Evolutionary conservation across 208 protist species (phyloP).

Genomic region (Crithidia mellificae): DNA sequence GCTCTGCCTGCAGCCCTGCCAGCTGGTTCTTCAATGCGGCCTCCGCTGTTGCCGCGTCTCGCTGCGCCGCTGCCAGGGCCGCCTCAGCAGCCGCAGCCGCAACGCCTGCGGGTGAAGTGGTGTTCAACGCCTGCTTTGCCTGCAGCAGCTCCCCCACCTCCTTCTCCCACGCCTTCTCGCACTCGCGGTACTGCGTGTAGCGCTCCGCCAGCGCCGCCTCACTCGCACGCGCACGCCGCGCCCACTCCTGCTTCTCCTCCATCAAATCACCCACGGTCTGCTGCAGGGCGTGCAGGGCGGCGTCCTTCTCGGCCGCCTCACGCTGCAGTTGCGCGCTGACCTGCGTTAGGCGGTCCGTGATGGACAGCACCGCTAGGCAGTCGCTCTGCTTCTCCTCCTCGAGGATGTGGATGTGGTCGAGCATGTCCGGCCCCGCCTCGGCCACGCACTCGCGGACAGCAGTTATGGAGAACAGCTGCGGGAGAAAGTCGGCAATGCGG

Average conservation of each 20-base stretch:
- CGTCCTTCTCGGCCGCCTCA: constrained; percentile 25
- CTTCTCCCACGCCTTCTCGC: constrained; percentile 24
- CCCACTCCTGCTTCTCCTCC: constrained; percentile 30
- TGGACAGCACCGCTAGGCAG: constrained; percentile 23
- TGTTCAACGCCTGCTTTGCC: neutral
- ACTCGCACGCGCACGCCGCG: constrained; percentile 22
- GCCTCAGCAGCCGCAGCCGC: neutral
- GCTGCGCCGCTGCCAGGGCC: neutral
- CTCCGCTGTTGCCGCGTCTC: neutral
- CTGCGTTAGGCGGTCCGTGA: constrained; percentile 22
- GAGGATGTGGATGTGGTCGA: constrained; percentile 21
- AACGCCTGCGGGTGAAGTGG: neutral
- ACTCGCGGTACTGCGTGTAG: constrained; percentile 22
- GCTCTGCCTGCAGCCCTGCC: constrained; percentile 1
- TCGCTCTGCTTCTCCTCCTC: constrained; percentile 30
- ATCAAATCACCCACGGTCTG: constrained; percentile 16
- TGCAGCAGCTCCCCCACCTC: constrained; percentile 21
- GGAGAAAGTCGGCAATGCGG: constrained; percentile 22
- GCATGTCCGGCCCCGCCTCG: constrained; percentile 12
- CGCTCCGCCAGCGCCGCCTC: constrained; percentile 29
- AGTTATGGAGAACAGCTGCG: constrained; percentile 13
- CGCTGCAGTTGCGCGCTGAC: constrained; percentile 11
- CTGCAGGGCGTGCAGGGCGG: constrained; percentile 9
- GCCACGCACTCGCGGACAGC: constrained; percentile 4
- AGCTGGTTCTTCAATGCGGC: neutral